A percentile compares a stretch with the other conserved stretches of the same genome.
These are phyloP conservation scores for Trichoderma oligosporum DNA, from an alignment of 2,329 filamentous ascomycete genomes.

Conservation along the genomic window DNA sequence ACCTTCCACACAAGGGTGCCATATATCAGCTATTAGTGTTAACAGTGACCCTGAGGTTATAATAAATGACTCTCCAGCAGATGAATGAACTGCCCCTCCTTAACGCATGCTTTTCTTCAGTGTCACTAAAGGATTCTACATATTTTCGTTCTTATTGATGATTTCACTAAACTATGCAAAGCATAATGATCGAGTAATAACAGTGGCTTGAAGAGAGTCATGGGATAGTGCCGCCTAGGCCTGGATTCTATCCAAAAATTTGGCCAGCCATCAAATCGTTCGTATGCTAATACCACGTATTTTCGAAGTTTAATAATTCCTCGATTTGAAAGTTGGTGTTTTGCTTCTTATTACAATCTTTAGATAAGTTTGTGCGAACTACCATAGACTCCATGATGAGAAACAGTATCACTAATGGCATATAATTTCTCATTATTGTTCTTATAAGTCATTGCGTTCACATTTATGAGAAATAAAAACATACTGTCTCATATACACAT, in stretches of 20 bases:
- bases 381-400: too few species aligned
- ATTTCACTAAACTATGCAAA: not conserved
- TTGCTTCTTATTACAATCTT: too few species aligned
- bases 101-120: not conserved
- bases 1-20: not conserved
- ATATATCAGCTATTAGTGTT: not conserved
- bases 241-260: not conserved
- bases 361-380: too few species aligned
- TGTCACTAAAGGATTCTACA: not conserved
- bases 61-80: not conserved
- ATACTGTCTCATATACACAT: too few species aligned
- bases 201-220: not conserved
- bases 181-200: not conserved
- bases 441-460: too few species aligned
- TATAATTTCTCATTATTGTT: too few species aligned
- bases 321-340: too few species aligned
- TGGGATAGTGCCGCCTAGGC: not conserved
- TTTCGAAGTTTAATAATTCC: too few species aligned
- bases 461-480: too few species aligned
- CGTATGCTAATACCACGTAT: not conserved
- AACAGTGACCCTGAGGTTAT: not conserved
- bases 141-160: not conserved
- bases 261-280: not conserved
- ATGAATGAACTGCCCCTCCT: not conserved
- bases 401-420: too few species aligned